These are phyloP conservation scores for Echria macrotheca DNA, from an alignment of 495 filamentous ascomycete species.

Conservation along the genomic window DNA sequence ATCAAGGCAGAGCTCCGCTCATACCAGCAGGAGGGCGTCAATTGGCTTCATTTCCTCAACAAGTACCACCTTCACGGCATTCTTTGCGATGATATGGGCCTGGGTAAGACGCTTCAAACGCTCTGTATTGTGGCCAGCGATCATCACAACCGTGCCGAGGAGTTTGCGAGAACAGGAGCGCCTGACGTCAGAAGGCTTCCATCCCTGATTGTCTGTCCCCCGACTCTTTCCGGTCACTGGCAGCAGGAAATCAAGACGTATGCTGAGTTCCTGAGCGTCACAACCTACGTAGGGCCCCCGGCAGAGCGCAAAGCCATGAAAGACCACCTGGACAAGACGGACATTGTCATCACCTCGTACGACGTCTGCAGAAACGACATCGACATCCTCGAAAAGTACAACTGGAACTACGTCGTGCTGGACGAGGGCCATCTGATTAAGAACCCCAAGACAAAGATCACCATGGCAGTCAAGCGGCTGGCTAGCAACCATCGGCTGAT, in stretches of 20 bases:
- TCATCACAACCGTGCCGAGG: conserved; percentile 86
- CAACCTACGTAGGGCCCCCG: conserved; percentile 86
- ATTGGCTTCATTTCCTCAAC: conserved; percentile 97
- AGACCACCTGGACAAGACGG: conserved; percentile 62
- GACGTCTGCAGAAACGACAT: conserved; percentile 94
- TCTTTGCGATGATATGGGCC: conserved; percentile 98
- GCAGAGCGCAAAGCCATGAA: conserved; percentile 66
- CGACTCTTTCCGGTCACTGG: conserved; percentile 97
- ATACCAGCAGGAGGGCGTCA: conserved; percentile 98
- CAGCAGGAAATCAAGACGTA: conserved; percentile 94
- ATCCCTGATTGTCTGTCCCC: conserved; percentile 91
- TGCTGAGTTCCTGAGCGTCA: conserved; percentile 84
- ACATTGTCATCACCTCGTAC: conserved; percentile 95
- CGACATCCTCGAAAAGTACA: conserved; percentile 73
- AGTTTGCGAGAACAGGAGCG: conserved; percentile 72
- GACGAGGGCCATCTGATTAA: conserved; percentile 99
- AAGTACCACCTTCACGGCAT: conserved; percentile 96
- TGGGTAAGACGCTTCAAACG: conserved; percentile 95
- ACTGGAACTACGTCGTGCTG: conserved; percentile 95
- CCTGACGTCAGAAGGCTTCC: conserved; percentile 74
- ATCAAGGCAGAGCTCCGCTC: conserved; percentile 95
- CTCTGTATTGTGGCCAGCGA: conserved; percentile 97
- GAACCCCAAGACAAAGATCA: conserved; percentile 92
- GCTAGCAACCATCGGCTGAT: conserved; percentile 90
- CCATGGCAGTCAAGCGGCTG: conserved; percentile 80